phyloP scores from a whole-genome alignment of 768 basidiomycete genomes.

The Boletus rex-veris region DNA sequence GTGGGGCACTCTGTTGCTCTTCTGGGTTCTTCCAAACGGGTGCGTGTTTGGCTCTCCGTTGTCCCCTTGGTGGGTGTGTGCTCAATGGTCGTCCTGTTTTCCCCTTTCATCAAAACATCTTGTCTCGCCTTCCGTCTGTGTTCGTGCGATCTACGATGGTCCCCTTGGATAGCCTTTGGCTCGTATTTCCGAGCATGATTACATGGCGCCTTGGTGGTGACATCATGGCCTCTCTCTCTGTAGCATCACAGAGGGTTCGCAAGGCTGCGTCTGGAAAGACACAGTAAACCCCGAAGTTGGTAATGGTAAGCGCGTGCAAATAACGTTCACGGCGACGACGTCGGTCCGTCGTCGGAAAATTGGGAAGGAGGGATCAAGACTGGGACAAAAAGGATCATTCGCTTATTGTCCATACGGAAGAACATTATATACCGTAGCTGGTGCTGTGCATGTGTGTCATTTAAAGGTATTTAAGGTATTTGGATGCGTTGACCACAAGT shows the following conservation, averaged over 20 bases:
- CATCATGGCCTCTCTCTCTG: conserved; percentile 44
- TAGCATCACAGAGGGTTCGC: conserved; percentile 21
- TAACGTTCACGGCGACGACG: no score
- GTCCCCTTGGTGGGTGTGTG: background rate
- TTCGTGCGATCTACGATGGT: background rate
- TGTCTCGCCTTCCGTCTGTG: no score
- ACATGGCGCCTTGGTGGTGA: conserved; percentile 59
- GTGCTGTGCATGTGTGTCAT: no score
- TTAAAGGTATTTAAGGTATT: no score
- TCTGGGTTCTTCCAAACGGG: conserved; percentile 82
- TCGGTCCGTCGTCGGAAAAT: no score
- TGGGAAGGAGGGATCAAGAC: no score
- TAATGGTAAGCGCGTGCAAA: background rate
- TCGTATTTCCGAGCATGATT: conserved; percentile 66
- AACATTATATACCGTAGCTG: no score
- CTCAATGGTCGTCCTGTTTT: conserved; percentile 1
- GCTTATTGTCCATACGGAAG: no score
- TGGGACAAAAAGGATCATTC: no score
- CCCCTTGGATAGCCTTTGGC: conserved; percentile 58
- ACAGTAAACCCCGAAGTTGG: conserved; percentile 8
- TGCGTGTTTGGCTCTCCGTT: conserved; percentile 31
- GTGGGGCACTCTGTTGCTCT: conserved; percentile 44
- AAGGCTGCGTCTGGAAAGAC: conserved; percentile 34
- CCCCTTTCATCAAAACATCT: no score
- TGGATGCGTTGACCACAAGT: no score